A percentile compares a stretch with the other conserved stretches of the same genome.
Conservation (phyloP, 768 basidiomycete species). For the Podaxis mareebaensis region DNA sequence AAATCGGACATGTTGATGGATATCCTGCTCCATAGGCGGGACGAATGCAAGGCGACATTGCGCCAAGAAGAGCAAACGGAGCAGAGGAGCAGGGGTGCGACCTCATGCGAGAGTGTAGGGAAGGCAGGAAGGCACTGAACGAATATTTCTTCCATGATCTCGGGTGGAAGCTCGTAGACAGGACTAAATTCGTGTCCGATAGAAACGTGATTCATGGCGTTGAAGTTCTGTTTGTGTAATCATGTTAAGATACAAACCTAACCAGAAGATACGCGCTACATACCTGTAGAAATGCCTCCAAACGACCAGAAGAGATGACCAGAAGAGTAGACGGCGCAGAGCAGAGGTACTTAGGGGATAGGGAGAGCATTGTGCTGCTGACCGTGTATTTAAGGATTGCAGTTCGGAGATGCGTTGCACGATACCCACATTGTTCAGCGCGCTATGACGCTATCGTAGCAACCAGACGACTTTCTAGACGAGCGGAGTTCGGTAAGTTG, state of each 20-base stretch:
- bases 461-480: neutral
- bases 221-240: neutral
- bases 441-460: neutral
- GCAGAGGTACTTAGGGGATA: neutral
- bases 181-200: neutral
- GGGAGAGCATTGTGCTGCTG: neutral
- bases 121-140: neutral
- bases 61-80: constrained; percentile 9
- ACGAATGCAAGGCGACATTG: neutral
- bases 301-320: neutral
- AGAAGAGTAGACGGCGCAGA: neutral
- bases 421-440: neutral
- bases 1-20: constrained; percentile 7
- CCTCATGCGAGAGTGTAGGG: neutral
- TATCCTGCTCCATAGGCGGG: constrained; percentile 9
- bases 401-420: neutral
- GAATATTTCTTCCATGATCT: constrained; percentile 13
- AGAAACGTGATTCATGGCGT: neutral
- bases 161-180: neutral
- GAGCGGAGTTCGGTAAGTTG: neutral
- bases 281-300: neutral
- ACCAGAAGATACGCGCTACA: neutral
- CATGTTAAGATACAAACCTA: neutral
- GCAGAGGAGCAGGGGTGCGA: constrained; percentile 8
- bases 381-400: neutral